Percentiles rank a stretch among this genome's conserved stretches.
phyloP scores from a whole-genome alignment of 768 basidiomycete genomes.

The Naganishia onofrii region DNA sequence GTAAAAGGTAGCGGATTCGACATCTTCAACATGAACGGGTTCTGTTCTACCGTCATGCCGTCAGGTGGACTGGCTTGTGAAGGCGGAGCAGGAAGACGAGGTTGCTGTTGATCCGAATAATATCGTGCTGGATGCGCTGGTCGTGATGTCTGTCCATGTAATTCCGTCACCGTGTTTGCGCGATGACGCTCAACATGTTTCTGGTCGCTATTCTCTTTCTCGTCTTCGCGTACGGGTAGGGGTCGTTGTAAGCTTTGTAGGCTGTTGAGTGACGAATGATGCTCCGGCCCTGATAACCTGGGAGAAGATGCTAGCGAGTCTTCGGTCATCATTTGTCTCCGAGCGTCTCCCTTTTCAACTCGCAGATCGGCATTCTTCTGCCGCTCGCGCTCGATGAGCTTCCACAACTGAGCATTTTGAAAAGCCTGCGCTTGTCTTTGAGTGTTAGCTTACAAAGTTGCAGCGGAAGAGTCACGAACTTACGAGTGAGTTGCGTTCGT shows the following conservation, averaged over 20 bases:
- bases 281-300: background rate
- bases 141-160: background rate
- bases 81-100: background rate
- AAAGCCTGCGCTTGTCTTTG: conserved; percentile 51
- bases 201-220: background rate
- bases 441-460: background rate
- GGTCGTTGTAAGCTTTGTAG: background rate
- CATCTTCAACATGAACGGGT: conserved; percentile 9
- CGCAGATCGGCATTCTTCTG: conserved; percentile 81
- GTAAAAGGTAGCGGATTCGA: conserved; percentile 12
- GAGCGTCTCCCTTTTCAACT: conserved; percentile 67
- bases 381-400: conserved; percentile 87
- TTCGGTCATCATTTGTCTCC: conserved; percentile 1
- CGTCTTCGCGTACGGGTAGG: background rate
- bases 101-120: conserved; percentile 17
- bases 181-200: background rate
- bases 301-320: background rate
- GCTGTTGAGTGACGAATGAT: background rate
- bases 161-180: conserved; percentile 11
- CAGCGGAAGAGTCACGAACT: conserved; percentile 18
- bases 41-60: background rate
- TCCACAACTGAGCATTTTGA: conserved; percentile 91
- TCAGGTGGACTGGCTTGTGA: background rate
- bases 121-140: background rate
- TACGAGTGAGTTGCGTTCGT: conserved; percentile 71